Percentiles rank a stretch among this genome's conserved stretches.
phyloP scores from a whole-genome alignment of 306 rosid genomes.

The Glycine latifolia region DNA sequence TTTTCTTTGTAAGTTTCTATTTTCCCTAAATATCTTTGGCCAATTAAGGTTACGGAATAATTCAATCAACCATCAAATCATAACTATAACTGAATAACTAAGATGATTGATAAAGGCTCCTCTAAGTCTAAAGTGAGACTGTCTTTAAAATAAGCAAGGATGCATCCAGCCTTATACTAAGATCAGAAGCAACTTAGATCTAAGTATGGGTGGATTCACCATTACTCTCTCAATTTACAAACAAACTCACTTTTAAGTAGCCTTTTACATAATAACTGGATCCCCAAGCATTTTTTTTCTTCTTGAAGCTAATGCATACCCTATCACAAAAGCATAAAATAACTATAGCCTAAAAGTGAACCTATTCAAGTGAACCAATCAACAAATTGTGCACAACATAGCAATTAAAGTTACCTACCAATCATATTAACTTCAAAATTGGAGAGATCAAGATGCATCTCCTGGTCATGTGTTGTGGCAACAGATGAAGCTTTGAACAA shows the following conservation, averaged over 20 bases:
- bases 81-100: background rate
- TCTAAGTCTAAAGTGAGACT: background rate
- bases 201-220: background rate
- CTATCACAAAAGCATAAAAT: constrained; percentile 17
- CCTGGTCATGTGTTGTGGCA: constrained; percentile 74
- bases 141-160: constrained; percentile 18
- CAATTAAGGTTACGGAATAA: background rate
- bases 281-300: background rate
- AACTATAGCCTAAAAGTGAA: background rate
- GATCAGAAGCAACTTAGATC: constrained; percentile 1
- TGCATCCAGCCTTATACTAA: constrained; percentile 5
- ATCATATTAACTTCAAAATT: constrained; percentile 61
- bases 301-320: constrained; percentile 9
- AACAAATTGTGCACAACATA: constrained; percentile 13
- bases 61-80: constrained; percentile 11
- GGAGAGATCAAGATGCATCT: constrained; percentile 84
- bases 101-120: background rate
- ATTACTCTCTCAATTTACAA: background rate
- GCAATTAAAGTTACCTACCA: constrained; percentile 52
- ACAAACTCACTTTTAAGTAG: constrained; percentile 6
- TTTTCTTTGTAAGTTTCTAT: constrained; percentile 12
- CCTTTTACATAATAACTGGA: background rate
- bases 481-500: constrained; percentile 73
- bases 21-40: constrained; percentile 18
- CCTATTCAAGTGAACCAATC: constrained; percentile 33